Evolutionary conservation across 495 filamentous ascomycete genomes (phyloP), one percentile per base, ranked within the genome.

Genomic region (Aspergillus leporis): DNA sequence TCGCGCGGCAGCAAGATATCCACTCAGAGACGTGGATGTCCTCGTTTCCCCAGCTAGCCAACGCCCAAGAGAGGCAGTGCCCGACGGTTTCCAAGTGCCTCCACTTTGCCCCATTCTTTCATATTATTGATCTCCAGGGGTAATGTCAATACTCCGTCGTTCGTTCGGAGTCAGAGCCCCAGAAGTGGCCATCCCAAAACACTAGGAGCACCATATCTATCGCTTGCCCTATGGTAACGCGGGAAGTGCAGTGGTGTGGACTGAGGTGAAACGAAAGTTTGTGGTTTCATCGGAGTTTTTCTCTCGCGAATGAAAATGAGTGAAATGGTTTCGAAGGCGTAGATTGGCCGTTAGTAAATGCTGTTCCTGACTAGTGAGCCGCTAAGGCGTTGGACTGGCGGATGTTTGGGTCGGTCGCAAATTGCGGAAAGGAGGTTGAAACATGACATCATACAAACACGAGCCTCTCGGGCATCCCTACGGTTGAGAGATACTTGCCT

Each of bases 121-220:
- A 61, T 58, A 61, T 55, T 48, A 43, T 21, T 53, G 62, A 61
- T 65, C 57, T 54, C 61, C 61, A 62, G 53, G 57, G 57, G 53
- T 41, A 51, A 28, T 21, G 54, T 23, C 55, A 40, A 25, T 9
- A 40, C 34, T 55, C 40, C 53, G 53, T 55, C n/a, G 53, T 55
- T 55, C 53, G 40, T 46, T 3, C 9, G 14, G 28, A 19, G 10
- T 19, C 18, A 34, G 32, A 5, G 18, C 22, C 25, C 5, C 30
- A 38, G 54, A 30, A 49, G 25, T 56, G 6, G 25, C 31, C 41
- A 56, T n/a, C 28, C 23, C 28, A 56, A n/a, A 49, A 56, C 43
- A 32, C 18, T 49, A n/a, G 28, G 43, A 14, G 48, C 12, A 54
- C 25, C 41, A 59, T 53, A 55, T 41, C 49, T 22, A 18, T 10